Evolutionary conservation across 1,284 basidiomycete species (phyloP), one percentile per base, ranked within the genome.

Genomic region (Ceraceosorus guamensis): DNA sequence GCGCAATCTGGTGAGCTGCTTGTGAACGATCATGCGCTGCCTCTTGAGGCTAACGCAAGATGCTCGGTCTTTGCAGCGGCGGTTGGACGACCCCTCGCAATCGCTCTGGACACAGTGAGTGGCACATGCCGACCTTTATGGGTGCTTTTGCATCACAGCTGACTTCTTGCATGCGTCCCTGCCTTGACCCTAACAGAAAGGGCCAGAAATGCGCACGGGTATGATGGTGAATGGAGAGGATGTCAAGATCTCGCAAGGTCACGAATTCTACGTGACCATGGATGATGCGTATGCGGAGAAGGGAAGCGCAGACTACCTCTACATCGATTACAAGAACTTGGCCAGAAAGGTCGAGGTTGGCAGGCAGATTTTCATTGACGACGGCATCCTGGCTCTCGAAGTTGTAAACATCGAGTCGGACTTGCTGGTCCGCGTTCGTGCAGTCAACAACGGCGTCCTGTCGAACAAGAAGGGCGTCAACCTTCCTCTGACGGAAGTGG

Each of bases 401-500:
- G 92, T 98, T 63, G 80, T 93, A 56, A 82, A 85, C 66, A 85
- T 97, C 69, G 72, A 73, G 59, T 70, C 66, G 53, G 67, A 71
- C 47, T 66, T 66, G 56, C 58, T 71, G 48, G 71, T 79, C 65
- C 63, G 73, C 52, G 95, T 99, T 71, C 88, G 89, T 70, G 84
- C 91, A 46, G 69, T 96, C 78, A 99, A 98, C 84, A 88, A 87
- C 73, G 95, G 93, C 58, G 85, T 82, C 43, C 86, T 99, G 67
- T 91, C 89, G 52, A 96, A 91, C 60, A 89, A 91, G 79, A 99
- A 99, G 83, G 95, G 95, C 79, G 95, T 98, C 80, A 98, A 98
- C 81, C 85, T 99, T 59, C 95, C 95, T 72, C 95, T 97, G 80
- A 97, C 95, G 65, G 84, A 87, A 32, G 95, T 99, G 74, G 95